Evolutionary conservation across 768 basidiomycete species (phyloP).

Genomic region (Myochromella boudieri): DNA sequence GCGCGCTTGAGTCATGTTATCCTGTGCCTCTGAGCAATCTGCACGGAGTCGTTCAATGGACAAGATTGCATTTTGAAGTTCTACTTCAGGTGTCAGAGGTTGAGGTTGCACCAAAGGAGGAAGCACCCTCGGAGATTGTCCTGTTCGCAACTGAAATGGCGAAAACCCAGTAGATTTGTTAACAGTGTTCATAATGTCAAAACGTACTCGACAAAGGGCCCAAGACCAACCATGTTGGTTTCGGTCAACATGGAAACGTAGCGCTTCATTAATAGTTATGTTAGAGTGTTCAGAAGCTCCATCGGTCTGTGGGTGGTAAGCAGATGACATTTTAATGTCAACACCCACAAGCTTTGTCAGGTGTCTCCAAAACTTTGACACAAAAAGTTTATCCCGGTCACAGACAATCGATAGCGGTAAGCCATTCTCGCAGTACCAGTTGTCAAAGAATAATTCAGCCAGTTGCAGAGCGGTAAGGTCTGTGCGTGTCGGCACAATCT

Average conservation of each 20-base stretch:
- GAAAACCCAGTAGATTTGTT: conserved; percentile 29
- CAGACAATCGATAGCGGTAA: conserved; percentile 34
- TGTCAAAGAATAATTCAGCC: conserved; percentile 24
- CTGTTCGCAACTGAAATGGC: conserved; percentile 23
- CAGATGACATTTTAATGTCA: conserved; percentile 28
- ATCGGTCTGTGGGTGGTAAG: conserved; percentile 36
- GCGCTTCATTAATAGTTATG: conserved; percentile 23
- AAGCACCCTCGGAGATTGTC: conserved; percentile 20
- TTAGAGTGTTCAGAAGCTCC: conserved; percentile 29
- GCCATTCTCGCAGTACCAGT: conserved; percentile 35
- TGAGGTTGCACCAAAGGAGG: conserved; percentile 23
- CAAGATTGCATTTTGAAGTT: no score
- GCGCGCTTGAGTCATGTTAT: conserved; percentile 20
- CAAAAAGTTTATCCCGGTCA: conserved; percentile 27
- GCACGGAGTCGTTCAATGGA: conserved; percentile 7
- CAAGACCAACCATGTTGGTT: conserved; percentile 31
- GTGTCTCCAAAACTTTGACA: conserved; percentile 28
- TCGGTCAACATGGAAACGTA: conserved; percentile 22
- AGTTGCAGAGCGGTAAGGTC: conserved; percentile 17
- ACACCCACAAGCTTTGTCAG: conserved; percentile 20
- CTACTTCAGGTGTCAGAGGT: no score
- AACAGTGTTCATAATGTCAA: conserved; percentile 28
- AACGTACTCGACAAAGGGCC: conserved; percentile 21
- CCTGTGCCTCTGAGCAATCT: conserved; percentile 5
- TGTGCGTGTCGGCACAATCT: conserved; percentile 7